phyloP scores from a whole-genome alignment of 2,329 filamentous ascomycete genomes.

The Elsinoe batatas region DNA sequence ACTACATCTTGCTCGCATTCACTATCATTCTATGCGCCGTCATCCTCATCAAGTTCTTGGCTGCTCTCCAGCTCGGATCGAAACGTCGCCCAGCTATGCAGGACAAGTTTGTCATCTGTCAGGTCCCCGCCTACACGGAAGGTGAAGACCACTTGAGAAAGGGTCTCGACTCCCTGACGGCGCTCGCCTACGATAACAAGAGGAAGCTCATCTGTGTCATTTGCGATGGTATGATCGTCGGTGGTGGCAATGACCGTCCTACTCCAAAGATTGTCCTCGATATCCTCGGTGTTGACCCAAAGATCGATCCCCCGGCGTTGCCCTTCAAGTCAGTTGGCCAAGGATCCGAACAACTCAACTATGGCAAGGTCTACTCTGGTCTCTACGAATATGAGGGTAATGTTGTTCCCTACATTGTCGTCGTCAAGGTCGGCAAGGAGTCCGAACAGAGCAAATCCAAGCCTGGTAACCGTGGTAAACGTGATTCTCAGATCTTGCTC shows the following conservation, averaged over 20 bases:
- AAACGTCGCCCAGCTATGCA: slow-evolving; percentile 82
- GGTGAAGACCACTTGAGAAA: slow-evolving; percentile 91
- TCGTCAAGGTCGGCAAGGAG: slow-evolving; percentile 96
- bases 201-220: slow-evolving; percentile 93
- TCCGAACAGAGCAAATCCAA: slow-evolving; percentile 85
- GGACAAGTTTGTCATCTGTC: slow-evolving; percentile 98
- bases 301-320: slow-evolving; percentile 86
- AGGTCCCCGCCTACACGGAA: slow-evolving; percentile 95
- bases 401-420: slow-evolving; percentile 88
- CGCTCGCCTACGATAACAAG: slow-evolving; percentile 96
- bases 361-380: slow-evolving; percentile 96
- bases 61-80: slow-evolving; percentile 85
- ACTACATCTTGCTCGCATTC: slow-evolving; percentile 80
- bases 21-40: slow-evolving; percentile 74
- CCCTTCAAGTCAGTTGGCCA: slow-evolving; percentile 88
- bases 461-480: slow-evolving; percentile 95
- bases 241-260: slow-evolving; percentile 88
- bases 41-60: slow-evolving; percentile 79
- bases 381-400: slow-evolving; percentile 97
- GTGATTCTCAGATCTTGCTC: slow-evolving; percentile 89
- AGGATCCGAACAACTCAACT: slow-evolving; percentile 89
- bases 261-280: slow-evolving; percentile 97
- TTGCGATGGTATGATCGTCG: slow-evolving; percentile 94
- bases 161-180: slow-evolving; percentile 86
- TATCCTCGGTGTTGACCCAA: slow-evolving; percentile 92